Evolutionary conservation across 495 filamentous ascomycete genomes (phyloP).

Genomic region (Aspergillus avenaceus): DNA sequence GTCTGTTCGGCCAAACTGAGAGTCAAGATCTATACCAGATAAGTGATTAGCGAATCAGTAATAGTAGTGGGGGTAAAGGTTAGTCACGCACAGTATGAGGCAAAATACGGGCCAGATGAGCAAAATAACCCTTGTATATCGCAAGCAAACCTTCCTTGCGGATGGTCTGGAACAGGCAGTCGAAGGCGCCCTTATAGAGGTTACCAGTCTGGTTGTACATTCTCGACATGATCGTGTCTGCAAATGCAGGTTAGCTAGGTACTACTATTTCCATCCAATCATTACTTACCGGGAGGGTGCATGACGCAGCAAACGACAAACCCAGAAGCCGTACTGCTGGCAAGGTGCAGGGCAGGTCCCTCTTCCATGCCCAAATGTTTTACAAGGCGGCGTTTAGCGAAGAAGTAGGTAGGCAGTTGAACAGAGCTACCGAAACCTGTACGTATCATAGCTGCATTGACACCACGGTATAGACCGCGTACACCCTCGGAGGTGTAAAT

Average conservation of each 20-base stretch:
- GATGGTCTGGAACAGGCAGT: constrained; percentile 88
- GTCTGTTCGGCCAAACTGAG: constrained; percentile 95
- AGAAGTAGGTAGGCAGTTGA: constrained; percentile 97
- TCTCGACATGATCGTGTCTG: constrained; percentile 96
- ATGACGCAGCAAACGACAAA: constrained; percentile 97
- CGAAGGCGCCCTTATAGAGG: constrained; percentile 85
- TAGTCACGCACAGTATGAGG: constrained; percentile 71
- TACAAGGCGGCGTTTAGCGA: constrained; percentile 82
- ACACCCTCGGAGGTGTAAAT: constrained; percentile 78
- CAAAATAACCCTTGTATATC: constrained; percentile 97
- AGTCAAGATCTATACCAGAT: constrained; percentile 64
- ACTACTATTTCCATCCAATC: not conserved
- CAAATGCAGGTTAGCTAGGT: constrained; percentile 13
- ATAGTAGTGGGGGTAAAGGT: not conserved
- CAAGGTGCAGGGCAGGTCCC: constrained; percentile 81
- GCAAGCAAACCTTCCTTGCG: constrained; percentile 86
- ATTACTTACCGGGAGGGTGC: constrained; percentile 80
- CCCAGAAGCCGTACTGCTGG: constrained; percentile 83
- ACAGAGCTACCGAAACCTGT: constrained; percentile 95
- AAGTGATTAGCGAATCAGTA: not conserved
- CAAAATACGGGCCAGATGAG: constrained; percentile 88
- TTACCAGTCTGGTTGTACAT: constrained; percentile 99
- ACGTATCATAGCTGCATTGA: constrained; percentile 91
- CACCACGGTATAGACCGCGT: constrained; percentile 79
- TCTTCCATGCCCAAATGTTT: constrained; percentile 85